A percentile compares a stretch with the other conserved stretches of the same genome.
Evolutionary conservation across 768 basidiomycete genomes (phyloP).

Genomic region (Chalciporus chontae): DNA sequence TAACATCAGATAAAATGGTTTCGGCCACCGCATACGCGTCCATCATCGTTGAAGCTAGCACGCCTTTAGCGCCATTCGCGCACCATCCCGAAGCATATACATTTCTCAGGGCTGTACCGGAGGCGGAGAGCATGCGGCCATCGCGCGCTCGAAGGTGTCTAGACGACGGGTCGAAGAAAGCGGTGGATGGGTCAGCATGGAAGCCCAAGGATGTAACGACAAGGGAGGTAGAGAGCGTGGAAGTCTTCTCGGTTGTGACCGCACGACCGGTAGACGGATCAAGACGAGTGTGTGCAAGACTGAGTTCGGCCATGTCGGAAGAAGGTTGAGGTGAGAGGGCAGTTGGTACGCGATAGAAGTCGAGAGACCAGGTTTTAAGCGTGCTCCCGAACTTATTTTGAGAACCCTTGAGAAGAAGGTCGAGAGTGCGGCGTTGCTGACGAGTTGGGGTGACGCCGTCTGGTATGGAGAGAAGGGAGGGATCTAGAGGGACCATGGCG

Average conservation of each 20-base stretch:
- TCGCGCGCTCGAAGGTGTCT: slow-evolving; percentile 52
- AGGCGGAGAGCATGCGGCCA: slow-evolving; percentile 46
- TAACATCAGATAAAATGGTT: slow-evolving; percentile 60
- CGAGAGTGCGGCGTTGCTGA: slow-evolving; percentile 63
- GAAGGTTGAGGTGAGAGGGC: slow-evolving; percentile 33
- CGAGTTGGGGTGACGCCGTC: slow-evolving; percentile 42
- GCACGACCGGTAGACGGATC: slow-evolving; percentile 47
- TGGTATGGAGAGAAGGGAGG: slow-evolving; percentile 39
- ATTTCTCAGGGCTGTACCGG: slow-evolving; percentile 42
- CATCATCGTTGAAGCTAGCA: slow-evolving; percentile 91
- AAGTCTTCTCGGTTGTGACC: slow-evolving; percentile 52
- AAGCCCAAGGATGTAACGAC: slow-evolving; percentile 90
- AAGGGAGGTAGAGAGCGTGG: slow-evolving; percentile 60
- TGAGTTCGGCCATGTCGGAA: slow-evolving; percentile 38
- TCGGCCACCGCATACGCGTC: slow-evolving; percentile 82
- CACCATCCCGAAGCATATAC: slow-evolving; percentile 97
- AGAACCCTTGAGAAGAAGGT: slow-evolving; percentile 66
- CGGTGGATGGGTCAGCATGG: slow-evolving; percentile 55
- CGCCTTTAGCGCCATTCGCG: slow-evolving; percentile 85
- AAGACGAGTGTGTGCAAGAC: slow-evolving; percentile 58
- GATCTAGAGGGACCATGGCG: slow-evolving; percentile 60
- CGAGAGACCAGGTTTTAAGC: slow-evolving; percentile 71
- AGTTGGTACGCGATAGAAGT: slow-evolving; percentile 76
- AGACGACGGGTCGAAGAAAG: slow-evolving; percentile 57
- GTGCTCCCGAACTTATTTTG: slow-evolving; percentile 46